Conservation (phyloP, 306 rosid species). For the Neltuma alba region DNA sequence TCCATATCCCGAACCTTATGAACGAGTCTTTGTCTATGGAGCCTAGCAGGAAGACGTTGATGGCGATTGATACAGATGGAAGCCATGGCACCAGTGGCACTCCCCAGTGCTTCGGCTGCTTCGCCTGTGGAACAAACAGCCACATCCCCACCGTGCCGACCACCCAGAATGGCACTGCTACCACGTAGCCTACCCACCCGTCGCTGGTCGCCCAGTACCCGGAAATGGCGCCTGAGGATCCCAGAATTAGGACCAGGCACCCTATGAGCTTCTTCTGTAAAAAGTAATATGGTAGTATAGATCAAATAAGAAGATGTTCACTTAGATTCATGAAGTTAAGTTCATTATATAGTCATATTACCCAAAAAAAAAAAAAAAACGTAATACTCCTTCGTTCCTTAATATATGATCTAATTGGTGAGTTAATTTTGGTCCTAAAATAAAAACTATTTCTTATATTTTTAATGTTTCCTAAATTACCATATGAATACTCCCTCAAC, state of each 20-base stretch:
- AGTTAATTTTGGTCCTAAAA: no score
- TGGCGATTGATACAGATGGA: conserved; percentile 67
- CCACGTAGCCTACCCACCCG: conserved; percentile 54
- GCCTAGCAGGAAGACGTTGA: conserved; percentile 80
- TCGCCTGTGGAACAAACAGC: conserved; percentile 62
- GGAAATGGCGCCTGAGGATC: conserved; percentile 50
- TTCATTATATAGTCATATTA: no score
- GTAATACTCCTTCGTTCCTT: no score
- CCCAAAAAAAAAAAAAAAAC: no score
- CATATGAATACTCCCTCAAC: no score
- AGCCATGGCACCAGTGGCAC: conserved; percentile 82
- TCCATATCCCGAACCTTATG: conserved; percentile 44
- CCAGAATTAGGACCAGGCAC: conserved; percentile 47
- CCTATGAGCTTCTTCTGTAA: conserved; percentile 47
- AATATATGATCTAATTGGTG: no score
- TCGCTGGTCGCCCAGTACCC: conserved; percentile 45
- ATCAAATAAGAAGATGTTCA: no score
- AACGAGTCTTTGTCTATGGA: conserved; percentile 65
- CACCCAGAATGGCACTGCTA: conserved; percentile 55
- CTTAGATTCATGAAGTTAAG: no score
- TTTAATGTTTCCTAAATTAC: no score
- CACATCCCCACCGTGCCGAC: conserved; percentile 51
- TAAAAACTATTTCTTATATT: no score
- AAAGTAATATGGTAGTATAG: not conserved
- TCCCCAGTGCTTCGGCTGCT: conserved; percentile 72